phyloP scores from a whole-genome alignment of 2,329 filamentous ascomycete species.

The Didymella glomerata region DNA sequence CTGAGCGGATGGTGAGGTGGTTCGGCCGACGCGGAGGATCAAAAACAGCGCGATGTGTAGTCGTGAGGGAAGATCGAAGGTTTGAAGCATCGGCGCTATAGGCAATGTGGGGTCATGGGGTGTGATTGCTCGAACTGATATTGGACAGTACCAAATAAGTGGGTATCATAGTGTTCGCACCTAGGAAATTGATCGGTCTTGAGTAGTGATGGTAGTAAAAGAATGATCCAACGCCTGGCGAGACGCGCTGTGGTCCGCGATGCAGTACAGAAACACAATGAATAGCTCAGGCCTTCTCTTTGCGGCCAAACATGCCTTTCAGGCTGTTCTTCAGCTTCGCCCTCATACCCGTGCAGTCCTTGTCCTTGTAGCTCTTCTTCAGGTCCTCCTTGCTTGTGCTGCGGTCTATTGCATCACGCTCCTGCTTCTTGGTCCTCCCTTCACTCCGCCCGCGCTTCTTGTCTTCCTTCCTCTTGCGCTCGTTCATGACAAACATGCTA shows the following conservation, averaged over 20 bases:
- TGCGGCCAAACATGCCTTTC: constrained; percentile 16
- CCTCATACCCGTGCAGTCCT: constrained; percentile 9
- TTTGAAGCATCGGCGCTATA: no score
- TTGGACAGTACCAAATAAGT: not conserved
- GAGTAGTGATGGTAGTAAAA: not conserved
- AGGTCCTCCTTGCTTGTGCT: constrained; percentile 18
- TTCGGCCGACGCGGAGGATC: not conserved
- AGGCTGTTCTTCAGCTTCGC: constrained; percentile 12
- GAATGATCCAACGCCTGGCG: no score
- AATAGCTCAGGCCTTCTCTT: constrained; percentile 1
- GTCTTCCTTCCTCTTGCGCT: constrained; percentile 44
- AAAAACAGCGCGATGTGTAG: no score
- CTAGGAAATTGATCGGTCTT: not conserved
- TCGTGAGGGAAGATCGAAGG: no score
- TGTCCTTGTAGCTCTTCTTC: constrained; percentile 8
- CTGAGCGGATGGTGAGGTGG: not conserved
- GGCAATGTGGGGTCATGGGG: no score
- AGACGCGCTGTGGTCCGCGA: constrained; percentile 19
- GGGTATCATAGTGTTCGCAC: constrained; percentile 8
- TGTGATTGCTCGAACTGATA: not conserved
- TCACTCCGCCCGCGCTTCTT: constrained; percentile 40
- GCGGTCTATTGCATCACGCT: constrained; percentile 20
- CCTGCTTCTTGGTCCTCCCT: constrained; percentile 33
- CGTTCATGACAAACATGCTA: constrained; percentile 46
- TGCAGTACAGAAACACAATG: constrained; percentile 7